A percentile compares a stretch with the other conserved stretches of the same genome.
Conservation (phyloP, 192 early-diverging fungal species). For the Backusella macrospora region DNA sequence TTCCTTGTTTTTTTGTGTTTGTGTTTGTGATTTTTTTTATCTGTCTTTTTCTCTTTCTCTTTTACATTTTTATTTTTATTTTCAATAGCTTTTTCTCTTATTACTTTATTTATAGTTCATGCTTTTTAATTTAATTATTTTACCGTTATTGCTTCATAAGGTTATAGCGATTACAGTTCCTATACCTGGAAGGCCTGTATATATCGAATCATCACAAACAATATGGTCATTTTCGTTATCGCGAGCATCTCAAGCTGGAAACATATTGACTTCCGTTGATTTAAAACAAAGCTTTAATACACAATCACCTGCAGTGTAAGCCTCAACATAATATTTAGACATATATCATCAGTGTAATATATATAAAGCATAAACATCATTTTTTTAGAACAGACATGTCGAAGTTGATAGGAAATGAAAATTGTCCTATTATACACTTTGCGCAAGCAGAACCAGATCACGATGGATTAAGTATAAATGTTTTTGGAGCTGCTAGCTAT, state of each 20-base stretch:
- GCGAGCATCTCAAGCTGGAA: constrained; percentile 21
- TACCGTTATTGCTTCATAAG: constrained; percentile 4
- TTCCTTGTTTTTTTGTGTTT: not conserved
- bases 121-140: not conserved
- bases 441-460: not conserved
- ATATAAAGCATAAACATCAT: not conserved
- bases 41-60: not conserved
- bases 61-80: not conserved
- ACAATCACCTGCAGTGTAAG: constrained; percentile 13
- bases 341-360: not conserved
- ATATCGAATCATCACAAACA: constrained; percentile 1
- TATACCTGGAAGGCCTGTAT: constrained; percentile 19
- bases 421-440: constrained; percentile 26
- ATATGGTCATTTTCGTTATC: constrained; percentile 23
- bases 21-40: not conserved
- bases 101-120: not conserved
- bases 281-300: constrained; percentile 9
- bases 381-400: constrained; percentile 17
- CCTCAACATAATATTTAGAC: not conserved
- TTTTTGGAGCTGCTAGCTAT: constrained; percentile 7
- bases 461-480: constrained; percentile 14
- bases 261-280: constrained; percentile 12
- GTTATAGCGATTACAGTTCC: constrained; percentile 4
- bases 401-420: not conserved
- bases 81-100: not conserved